Conservation (phyloP, 2,329 filamentous ascomycete species). For the Bipolaris sorokiniana region DNA sequence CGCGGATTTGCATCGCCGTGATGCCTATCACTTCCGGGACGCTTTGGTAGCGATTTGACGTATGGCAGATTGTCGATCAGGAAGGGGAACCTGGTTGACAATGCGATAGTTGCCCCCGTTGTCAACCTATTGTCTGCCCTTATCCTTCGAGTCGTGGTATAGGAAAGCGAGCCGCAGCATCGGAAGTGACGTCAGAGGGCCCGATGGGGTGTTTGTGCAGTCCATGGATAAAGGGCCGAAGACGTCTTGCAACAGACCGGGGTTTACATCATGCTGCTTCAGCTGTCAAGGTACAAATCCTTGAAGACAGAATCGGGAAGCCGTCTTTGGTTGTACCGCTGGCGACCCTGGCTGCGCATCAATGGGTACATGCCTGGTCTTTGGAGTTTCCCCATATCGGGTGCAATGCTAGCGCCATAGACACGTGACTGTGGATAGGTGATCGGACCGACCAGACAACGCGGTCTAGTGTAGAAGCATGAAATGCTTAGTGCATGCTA, state of each 20-base stretch:
- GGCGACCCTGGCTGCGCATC: constrained; percentile 10
- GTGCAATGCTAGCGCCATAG: constrained; percentile 1
- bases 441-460: constrained; percentile 9
- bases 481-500: constrained; percentile 10
- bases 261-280: constrained; percentile 4
- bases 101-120: neutral
- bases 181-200: constrained; percentile 12
- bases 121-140: neutral
- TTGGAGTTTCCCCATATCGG: constrained; percentile 4
- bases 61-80: neutral
- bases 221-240: constrained; percentile 17
- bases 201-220: constrained; percentile 5
- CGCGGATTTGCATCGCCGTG: neutral
- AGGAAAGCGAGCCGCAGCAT: constrained; percentile 1
- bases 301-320: constrained; percentile 3
- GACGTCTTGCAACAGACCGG: constrained; percentile 2
- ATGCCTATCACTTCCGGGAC: neutral
- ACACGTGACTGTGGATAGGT: constrained; percentile 7
- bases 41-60: neutral
- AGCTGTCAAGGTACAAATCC: constrained; percentile 4
- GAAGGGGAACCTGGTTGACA: neutral
- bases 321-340: constrained; percentile 8
- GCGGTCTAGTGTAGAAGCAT: constrained; percentile 11
- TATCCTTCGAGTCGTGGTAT: neutral
- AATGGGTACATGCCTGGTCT: neutral